Evolutionary conservation across 345 rosid species (phyloP).

Genomic region (Eucalyptus curtisii): DNA sequence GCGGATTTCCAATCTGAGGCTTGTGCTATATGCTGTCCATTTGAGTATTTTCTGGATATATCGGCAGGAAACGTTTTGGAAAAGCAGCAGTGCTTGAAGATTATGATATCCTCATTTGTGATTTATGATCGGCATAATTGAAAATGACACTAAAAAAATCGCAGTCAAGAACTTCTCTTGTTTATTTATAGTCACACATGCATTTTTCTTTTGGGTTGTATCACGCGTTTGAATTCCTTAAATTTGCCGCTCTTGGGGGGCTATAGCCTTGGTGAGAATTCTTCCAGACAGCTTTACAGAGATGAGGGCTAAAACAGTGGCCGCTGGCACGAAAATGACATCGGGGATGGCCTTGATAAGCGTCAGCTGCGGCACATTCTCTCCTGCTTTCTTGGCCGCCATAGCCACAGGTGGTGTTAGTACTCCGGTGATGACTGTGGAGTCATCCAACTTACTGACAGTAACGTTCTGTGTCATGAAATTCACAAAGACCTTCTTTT

Average conservation of each 20-base stretch:
- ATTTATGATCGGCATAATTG: neutral
- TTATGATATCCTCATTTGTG: neutral
- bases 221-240: neutral
- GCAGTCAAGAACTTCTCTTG: neutral
- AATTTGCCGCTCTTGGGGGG: neutral
- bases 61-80: neutral
- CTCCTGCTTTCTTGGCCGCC: conserved; percentile 82
- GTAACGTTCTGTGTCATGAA: conserved; percentile 29
- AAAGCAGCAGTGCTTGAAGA: neutral
- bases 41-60: neutral
- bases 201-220: neutral
- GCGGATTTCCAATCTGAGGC: neutral
- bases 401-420: conserved; percentile 74
- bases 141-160: neutral
- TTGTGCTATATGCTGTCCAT: neutral
- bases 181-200: neutral
- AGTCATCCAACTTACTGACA: conserved; percentile 47
- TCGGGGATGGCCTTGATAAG: conserved; percentile 60
- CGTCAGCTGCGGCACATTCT: conserved; percentile 60
- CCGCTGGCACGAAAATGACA: conserved; percentile 63
- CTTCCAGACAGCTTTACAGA: conserved; percentile 62
- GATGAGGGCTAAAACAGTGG: conserved; percentile 49
- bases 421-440: conserved; percentile 45
- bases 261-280: conserved; percentile 15
- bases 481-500: conserved; percentile 18